Evolutionary conservation across 192 early-diverging fungal species (phyloP).

Genomic region (Funneliformis mosseae): DNA sequence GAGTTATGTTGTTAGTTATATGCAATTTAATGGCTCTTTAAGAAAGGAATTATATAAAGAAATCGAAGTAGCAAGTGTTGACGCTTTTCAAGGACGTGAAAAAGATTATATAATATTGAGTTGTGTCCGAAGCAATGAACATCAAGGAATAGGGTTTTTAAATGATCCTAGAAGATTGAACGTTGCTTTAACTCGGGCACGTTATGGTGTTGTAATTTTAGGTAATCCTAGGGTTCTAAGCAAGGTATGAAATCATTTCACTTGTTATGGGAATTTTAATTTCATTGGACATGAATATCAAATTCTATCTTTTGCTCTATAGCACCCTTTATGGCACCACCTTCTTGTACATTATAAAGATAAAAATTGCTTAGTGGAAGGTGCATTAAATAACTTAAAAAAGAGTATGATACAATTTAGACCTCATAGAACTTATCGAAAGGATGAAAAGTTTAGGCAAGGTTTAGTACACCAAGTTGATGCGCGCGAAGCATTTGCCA

Average conservation of each 20-base stretch:
- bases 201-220: constrained; percentile 91
- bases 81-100: constrained; percentile 99
- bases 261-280: background rate
- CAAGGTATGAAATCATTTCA: constrained; percentile 44
- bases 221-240: constrained; percentile 96
- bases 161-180: constrained; percentile 91
- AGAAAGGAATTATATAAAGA: constrained; percentile 97
- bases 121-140: constrained; percentile 96
- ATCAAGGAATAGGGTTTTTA: constrained; percentile 94
- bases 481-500: constrained; percentile 62
- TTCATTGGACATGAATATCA: background rate
- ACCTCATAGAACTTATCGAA: constrained; percentile 60
- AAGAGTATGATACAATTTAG: constrained; percentile 87
- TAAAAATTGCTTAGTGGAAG: constrained; percentile 88
- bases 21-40: constrained; percentile 91
- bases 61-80: constrained; percentile 97
- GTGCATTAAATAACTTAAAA: constrained; percentile 86
- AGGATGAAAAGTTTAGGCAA: constrained; percentile 60
- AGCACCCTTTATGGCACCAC: constrained; percentile 96
- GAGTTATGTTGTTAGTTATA: constrained; percentile 91
- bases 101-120: constrained; percentile 99
- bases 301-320: background rate
- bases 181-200: constrained; percentile 88
- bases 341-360: constrained; percentile 92
- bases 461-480: constrained; percentile 61